Base-by-base conservation (phyloP, 768 basidiomycete species). In the Agaricus blazei region DNA sequence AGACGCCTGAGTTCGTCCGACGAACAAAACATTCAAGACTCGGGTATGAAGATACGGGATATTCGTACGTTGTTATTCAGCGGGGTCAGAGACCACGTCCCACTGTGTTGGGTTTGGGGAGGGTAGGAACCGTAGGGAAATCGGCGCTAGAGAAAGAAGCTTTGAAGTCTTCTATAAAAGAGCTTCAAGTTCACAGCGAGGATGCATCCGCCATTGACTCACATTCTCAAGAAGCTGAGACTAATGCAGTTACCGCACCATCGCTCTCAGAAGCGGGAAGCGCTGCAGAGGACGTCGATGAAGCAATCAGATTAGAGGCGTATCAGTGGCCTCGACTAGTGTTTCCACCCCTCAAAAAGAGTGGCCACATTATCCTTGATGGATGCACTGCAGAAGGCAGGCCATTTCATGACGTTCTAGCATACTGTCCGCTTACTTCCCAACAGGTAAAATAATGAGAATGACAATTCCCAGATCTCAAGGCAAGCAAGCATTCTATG, bases 401-500 rank as follows among this genome's bases (percentile, higher is more conserved):
- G 75, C 64, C 24, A 34, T 24, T 36, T 3, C 29, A 28, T 12
- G 28, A 6, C 43, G 44, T 38, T n/a, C 9, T 34, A 15, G 9
- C n/a, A 55, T 47, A 15, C 27, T 55, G 11, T 51, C 27, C 24
- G 12, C 26, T 58, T 23, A 52, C 49, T 49, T 15, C 40, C n/a
- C 37, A 50, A n/a, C 63, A 97, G 96, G 90, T 31, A 86, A 90
- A 70, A 88, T 98, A 46, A 88, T 94, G 80, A 85, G 96, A 4
- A 73, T 95, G 69, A 96, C 89, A 4, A 85, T 96, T 38, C 90
- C 96, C 0, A 93, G 84, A 62, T 95, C 92, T 2, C 94, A 95
- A 71, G 94, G 94, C n/a, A 95, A 93, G 68, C 94, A 98, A 63
- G 79, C 83, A 0, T 99, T 84, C 66, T 93, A 98, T 65, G 97